phyloP scores from a whole-genome alignment of 345 rosid species.

The Pugionium cornutum region DNA sequence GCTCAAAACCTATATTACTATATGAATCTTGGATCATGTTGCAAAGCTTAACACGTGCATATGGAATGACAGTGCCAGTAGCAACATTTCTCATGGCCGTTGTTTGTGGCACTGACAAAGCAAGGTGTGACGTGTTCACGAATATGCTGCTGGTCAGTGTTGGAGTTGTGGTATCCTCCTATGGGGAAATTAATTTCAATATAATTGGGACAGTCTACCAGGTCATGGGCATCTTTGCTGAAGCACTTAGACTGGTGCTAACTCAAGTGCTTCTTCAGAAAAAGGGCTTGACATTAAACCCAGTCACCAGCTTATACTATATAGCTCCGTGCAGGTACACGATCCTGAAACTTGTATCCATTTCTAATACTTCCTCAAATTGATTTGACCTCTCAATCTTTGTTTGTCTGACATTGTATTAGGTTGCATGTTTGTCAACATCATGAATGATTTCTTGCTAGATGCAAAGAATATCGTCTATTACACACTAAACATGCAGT shows the following conservation, averaged over 20 bases:
- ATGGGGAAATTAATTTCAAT: conserved; percentile 94
- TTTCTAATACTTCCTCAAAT: conserved; percentile 5
- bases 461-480: no score
- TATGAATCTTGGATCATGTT: conserved; percentile 11
- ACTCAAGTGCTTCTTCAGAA: conserved; percentile 95
- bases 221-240: conserved; percentile 93
- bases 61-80: conserved; percentile 88
- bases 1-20: conserved; percentile 9
- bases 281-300: conserved; percentile 85
- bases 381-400: not conserved
- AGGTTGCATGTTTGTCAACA: not conserved
- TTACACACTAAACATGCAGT: no score
- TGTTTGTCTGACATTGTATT: not conserved
- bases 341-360: not conserved
- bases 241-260: conserved; percentile 93
- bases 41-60: no score
- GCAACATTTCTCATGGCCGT: conserved; percentile 88
- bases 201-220: conserved; percentile 88
- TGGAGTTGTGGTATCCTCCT: conserved; percentile 91
- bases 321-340: conserved; percentile 97
- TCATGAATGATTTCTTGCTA: not conserved
- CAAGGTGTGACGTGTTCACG: conserved; percentile 86
- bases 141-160: conserved; percentile 97
- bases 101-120: conserved; percentile 85
- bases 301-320: conserved; percentile 91